Conservation (phyloP, 768 basidiomycete genomes). For the Xerocomellus amylosporus region DNA sequence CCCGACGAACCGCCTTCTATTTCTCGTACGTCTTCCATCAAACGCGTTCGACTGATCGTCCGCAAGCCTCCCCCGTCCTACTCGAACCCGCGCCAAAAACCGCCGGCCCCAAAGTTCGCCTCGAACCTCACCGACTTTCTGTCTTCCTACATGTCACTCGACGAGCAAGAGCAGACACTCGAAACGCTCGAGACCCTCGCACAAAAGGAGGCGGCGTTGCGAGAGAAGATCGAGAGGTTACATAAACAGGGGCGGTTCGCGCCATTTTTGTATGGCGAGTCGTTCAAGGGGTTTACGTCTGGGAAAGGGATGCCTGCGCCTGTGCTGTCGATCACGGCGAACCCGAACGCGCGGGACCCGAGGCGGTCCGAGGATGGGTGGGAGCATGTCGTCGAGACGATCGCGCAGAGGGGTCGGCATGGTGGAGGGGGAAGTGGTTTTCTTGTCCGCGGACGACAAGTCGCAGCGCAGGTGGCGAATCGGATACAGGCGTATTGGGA, state of each 20-base stretch:
- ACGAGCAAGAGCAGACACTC: conserved; percentile 47
- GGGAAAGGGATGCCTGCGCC: conserved; percentile 9
- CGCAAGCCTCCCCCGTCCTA: conserved; percentile 57
- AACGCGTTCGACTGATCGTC: conserved; percentile 65
- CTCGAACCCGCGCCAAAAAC: conserved; percentile 67
- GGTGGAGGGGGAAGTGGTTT: conserved; percentile 8
- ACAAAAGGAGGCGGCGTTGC: conserved; percentile 41
- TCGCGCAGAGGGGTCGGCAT: conserved; percentile 29
- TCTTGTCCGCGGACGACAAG: conserved; percentile 37
- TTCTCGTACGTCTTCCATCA: conserved; percentile 37
- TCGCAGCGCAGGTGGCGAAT: conserved; percentile 55
- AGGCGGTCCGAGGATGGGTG: conserved; percentile 45
- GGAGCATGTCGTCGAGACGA: conserved; percentile 55
- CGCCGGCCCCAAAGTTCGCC: conserved; percentile 48
- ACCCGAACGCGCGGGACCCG: conserved; percentile 24
- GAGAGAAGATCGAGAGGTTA: conserved; percentile 44
- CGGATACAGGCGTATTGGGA: conserved; percentile 78
- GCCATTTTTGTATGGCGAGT: conserved; percentile 36
- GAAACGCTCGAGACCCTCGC: conserved; percentile 39
- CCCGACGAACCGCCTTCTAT: neutral
- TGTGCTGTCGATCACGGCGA: conserved; percentile 3
- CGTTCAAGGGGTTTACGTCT: conserved; percentile 1
- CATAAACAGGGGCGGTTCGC: conserved; percentile 47
- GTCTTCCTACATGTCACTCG: conserved; percentile 56
- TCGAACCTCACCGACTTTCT: conserved; percentile 58